A percentile compares a stretch with the other conserved stretches of the same genome.
These are phyloP conservation scores for Lentinula detonsa DNA, from an alignment of 768 basidiomycete species.

Conservation along the genomic window DNA sequence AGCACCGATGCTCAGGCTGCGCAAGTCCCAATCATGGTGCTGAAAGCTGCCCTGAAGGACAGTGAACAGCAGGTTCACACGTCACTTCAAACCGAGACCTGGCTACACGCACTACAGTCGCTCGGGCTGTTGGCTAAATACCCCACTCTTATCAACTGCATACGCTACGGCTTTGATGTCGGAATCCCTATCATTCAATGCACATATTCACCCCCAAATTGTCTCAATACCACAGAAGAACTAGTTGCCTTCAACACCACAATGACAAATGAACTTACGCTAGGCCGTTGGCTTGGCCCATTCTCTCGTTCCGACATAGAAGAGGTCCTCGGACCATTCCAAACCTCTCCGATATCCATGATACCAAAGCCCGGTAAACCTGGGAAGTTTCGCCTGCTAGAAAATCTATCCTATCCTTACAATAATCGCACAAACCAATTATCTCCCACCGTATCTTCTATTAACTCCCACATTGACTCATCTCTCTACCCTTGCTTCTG, in stretches of 20 bases:
- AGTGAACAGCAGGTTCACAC: slow-evolving; percentile 18
- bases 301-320: slow-evolving; percentile 18
- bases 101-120: slow-evolving; percentile 19
- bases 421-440: background rate
- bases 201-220: background rate
- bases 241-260: slow-evolving; percentile 12
- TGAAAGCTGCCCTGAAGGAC: slow-evolving; percentile 27
- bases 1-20: slow-evolving; percentile 39
- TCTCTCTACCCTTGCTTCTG: slow-evolving; percentile 21
- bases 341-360: slow-evolving; percentile 27
- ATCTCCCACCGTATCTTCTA: background rate
- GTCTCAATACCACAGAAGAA: background rate
- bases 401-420: slow-evolving; percentile 31
- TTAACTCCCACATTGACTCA: background rate
- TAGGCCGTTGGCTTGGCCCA: slow-evolving; percentile 26
- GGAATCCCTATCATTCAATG: background rate
- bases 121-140: slow-evolving; percentile 18
- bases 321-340: slow-evolving; percentile 27
- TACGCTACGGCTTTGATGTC: background rate
- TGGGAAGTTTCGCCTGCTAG: slow-evolving; percentile 24
- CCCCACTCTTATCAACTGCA: slow-evolving; percentile 17
- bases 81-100: slow-evolving; percentile 22
- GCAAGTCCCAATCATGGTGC: slow-evolving; percentile 30
- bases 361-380: slow-evolving; percentile 28
- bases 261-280: slow-evolving; percentile 17